phyloP scores from a whole-genome alignment of 257 asterid species.

The Lantana camara region DNA sequence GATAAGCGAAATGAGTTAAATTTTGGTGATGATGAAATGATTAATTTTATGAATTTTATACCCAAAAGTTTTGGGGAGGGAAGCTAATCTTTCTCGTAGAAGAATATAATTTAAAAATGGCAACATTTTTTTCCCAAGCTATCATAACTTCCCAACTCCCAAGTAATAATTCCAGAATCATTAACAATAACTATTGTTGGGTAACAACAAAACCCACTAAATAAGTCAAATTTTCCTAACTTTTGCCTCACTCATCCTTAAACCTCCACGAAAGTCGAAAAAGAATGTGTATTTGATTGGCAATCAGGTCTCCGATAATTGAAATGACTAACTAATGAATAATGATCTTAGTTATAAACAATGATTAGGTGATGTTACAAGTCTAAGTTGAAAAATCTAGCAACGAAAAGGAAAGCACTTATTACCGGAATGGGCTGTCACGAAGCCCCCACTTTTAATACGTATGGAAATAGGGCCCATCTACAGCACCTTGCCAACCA shows the following conservation, averaged over 20 bases:
- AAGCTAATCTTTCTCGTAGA: too few relatives aligned
- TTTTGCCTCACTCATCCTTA: not conserved
- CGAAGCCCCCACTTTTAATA: not conserved
- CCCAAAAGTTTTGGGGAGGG: too few relatives aligned
- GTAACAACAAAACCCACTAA: too few relatives aligned
- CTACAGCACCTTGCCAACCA: conserved; percentile 18
- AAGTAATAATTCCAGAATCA: too few relatives aligned
- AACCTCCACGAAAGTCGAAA: not conserved
- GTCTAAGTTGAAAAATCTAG: not conserved
- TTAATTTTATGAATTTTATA: too few relatives aligned
- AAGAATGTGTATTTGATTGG: not conserved
- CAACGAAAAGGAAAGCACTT: not conserved
- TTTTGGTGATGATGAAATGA: too few relatives aligned
- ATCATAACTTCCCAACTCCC: too few relatives aligned
- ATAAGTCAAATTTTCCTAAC: conserved; percentile 12
- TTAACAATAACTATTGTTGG: too few relatives aligned
- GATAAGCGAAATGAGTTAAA: too few relatives aligned
- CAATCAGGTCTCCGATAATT: not conserved
- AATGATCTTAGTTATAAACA: not conserved
- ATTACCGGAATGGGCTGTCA: conserved; percentile 28
- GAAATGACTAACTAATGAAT: not conserved
- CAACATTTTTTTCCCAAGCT: too few relatives aligned
- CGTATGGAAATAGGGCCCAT: conserved; percentile 18
- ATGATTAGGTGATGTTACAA: not conserved
- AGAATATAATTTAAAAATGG: too few relatives aligned